A percentile compares a stretch with the other conserved stretches of the same genome.
These are phyloP conservation scores for Paecilomyces formosus DNA, from an alignment of 2,329 filamentous ascomycete species.

Conservation along the genomic window DNA sequence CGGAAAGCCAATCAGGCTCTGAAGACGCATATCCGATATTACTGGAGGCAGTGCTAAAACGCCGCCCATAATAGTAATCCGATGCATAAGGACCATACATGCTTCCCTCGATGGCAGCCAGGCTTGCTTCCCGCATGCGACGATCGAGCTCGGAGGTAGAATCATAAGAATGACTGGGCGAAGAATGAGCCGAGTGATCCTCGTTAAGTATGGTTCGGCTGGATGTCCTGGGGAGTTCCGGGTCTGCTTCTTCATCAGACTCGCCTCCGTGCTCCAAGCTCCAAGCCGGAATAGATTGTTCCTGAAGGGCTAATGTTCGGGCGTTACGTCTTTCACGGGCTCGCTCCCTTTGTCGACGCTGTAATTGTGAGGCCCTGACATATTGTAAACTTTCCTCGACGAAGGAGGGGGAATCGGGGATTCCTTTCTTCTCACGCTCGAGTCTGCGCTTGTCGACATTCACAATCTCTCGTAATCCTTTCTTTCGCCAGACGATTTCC, in stretches of 20 bases:
- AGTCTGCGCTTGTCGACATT: conserved; percentile 73
- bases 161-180: conserved; percentile 46
- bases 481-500: conserved; percentile 89
- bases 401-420: conserved; percentile 58
- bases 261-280: conserved; percentile 73
- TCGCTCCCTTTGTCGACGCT: conserved; percentile 43
- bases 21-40: conserved; percentile 37
- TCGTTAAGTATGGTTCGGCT: conserved; percentile 29
- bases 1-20: conserved; percentile 35
- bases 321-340: conserved; percentile 55
- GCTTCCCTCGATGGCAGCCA: conserved; percentile 62
- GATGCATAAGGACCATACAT: conserved; percentile 68
- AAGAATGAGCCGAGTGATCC: conserved; percentile 50
- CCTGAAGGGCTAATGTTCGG: conserved; percentile 47
- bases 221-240: conserved; percentile 13
- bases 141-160: conserved; percentile 36
- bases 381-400: conserved; percentile 37
- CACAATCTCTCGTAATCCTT: conserved; percentile 76
- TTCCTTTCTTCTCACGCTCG: conserved; percentile 65
- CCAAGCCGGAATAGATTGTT: conserved; percentile 60
- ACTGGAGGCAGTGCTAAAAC: conserved; percentile 74
- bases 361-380: conserved; percentile 28
- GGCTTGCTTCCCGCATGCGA: conserved; percentile 19
- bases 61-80: conserved; percentile 54
- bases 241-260: conserved; percentile 43